Evolutionary conservation across 495 filamentous ascomycete genomes (phyloP).

Genomic region (Friedmanniomyces simplex): DNA sequence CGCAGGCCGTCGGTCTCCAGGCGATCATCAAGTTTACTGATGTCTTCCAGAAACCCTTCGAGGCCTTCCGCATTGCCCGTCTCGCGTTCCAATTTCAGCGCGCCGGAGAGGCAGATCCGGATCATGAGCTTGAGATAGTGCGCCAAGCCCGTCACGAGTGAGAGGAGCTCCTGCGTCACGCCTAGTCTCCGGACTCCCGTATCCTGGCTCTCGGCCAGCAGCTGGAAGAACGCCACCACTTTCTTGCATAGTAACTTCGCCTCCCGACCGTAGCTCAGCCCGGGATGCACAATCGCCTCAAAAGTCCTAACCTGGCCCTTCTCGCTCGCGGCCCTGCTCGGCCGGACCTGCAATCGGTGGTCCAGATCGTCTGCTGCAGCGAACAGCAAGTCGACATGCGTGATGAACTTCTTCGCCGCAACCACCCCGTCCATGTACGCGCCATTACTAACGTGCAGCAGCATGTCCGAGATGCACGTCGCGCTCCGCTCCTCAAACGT

Average conservation of each 20-base stretch:
- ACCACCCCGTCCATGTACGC: constrained; percentile 91
- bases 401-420: constrained; percentile 93
- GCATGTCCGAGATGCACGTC: constrained; percentile 98
- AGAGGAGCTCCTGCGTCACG: constrained; percentile 92
- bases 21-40: constrained; percentile 38
- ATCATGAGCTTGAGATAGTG: constrained; percentile 98
- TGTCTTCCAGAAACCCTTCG: constrained; percentile 66
- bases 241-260: constrained; percentile 98
- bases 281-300: constrained; percentile 28
- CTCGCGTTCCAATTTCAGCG: constrained; percentile 83
- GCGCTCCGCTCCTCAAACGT: constrained; percentile 96
- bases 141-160: constrained; percentile 88
- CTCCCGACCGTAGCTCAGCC: constrained; percentile 83
- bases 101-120: constrained; percentile 88
- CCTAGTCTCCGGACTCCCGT: constrained; percentile 78
- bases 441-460: constrained; percentile 96
- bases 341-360: constrained; percentile 52
- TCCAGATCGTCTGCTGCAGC: constrained; percentile 79
- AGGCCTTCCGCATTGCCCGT: constrained; percentile 62
- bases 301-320: constrained; percentile 9
- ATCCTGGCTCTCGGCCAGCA: constrained; percentile 89
- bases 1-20: constrained; percentile 34
- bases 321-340: constrained; percentile 56
- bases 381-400: constrained; percentile 91
- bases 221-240: constrained; percentile 92